phyloP scores from a whole-genome alignment of 139 green algal genomes.

The Astrephomene gubernaculifera region DNA sequence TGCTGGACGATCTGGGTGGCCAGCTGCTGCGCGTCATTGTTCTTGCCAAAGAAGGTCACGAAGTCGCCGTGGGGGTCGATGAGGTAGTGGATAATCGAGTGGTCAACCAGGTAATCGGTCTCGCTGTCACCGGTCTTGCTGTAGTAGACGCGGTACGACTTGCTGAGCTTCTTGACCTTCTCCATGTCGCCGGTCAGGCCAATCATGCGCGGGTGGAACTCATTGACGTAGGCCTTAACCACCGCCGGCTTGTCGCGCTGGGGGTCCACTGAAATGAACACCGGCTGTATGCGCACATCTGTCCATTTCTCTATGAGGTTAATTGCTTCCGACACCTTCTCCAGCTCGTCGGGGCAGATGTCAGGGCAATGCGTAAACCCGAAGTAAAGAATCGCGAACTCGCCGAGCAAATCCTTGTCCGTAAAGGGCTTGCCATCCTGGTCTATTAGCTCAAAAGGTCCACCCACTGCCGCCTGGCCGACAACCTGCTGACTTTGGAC shows the following conservation, averaged over 20 bases:
- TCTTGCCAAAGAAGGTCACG: constrained; percentile 92
- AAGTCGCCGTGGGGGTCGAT: constrained; percentile 92
- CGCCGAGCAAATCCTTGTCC: constrained; percentile 83
- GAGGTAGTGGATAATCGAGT: constrained; percentile 99
- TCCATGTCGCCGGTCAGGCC: constrained; percentile 92
- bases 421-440: constrained; percentile 83
- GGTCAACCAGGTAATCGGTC: constrained; percentile 97
- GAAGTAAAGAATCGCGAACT: constrained; percentile 97
- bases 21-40: constrained; percentile 67
- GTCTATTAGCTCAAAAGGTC: constrained; percentile 90
- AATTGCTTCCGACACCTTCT: constrained; percentile 91
- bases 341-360: constrained; percentile 98
- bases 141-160: constrained; percentile 89
- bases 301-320: constrained; percentile 67
- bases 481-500: constrained; percentile 66
- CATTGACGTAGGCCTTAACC: constrained; percentile 81
- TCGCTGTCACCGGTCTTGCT: constrained; percentile 75
- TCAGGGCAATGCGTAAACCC: constrained; percentile 99
- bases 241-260: constrained; percentile 84
- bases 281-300: constrained; percentile 71
- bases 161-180: constrained; percentile 73
- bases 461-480: constrained; percentile 90
- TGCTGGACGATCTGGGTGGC: constrained; percentile 27
- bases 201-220: constrained; percentile 96
- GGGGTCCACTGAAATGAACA: constrained; percentile 98